A percentile compares a stretch with the other conserved stretches of the same genome.
Conservation (phyloP, 2,329 filamentous ascomycete genomes). For the Myotisia sp. region DNA sequence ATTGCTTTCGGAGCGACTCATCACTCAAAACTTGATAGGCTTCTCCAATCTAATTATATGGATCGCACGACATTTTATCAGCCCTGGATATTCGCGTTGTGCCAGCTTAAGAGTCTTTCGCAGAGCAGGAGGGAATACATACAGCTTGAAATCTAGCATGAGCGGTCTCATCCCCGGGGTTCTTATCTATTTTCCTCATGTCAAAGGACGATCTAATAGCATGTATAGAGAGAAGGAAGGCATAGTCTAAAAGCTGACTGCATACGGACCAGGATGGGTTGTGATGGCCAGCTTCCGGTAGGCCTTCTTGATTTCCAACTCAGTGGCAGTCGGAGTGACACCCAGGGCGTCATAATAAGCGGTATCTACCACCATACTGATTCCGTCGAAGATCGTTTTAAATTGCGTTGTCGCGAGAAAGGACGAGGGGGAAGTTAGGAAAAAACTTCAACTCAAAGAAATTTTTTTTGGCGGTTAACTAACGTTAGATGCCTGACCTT, state of each 20-base stretch:
- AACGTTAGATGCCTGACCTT: no score
- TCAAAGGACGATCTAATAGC: no score
- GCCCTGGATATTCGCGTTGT: no score
- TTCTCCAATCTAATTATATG: slow-evolving; percentile 44
- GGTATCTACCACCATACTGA: slow-evolving; percentile 69
- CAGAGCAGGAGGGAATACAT: slow-evolving; percentile 15
- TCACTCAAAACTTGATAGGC: slow-evolving; percentile 72
- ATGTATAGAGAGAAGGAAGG: not conserved
- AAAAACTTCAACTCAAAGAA: no score
- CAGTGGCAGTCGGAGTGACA: slow-evolving; percentile 69
- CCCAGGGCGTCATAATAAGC: slow-evolving; percentile 77
- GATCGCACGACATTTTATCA: not conserved
- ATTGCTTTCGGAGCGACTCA: slow-evolving; percentile 70
- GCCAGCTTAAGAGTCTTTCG: no score
- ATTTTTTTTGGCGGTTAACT: no score
- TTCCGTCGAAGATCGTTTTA: no score
- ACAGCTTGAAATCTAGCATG: slow-evolving; percentile 90
- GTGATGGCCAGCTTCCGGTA: slow-evolving; percentile 90
- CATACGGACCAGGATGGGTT: slow-evolving; percentile 72
- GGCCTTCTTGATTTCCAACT: slow-evolving; percentile 92
- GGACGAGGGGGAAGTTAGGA: no score
- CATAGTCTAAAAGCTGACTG: not conserved
- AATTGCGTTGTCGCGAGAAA: no score
- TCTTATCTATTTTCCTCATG: slow-evolving; percentile 79
- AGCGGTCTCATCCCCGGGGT: slow-evolving; percentile 86